Base-by-base conservation (phyloP, 192 early-diverging fungal genomes). In the Allomyces arbusculus region DNA sequence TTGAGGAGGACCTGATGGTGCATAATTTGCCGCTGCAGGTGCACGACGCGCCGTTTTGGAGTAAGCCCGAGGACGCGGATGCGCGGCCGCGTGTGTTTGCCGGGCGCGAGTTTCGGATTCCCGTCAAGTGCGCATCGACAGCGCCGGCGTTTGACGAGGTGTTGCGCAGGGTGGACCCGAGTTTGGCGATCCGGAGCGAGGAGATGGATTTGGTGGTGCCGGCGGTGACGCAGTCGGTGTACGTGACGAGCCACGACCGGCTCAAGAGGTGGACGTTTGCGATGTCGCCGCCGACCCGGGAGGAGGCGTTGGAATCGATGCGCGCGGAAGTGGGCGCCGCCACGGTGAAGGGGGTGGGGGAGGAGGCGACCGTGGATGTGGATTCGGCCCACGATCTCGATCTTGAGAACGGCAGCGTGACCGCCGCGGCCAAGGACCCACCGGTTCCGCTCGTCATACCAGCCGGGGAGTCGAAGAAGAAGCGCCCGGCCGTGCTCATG, bases 41-140 rank as follows among this genome's bases (percentile, higher is more conserved):
- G 0, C 83, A 90, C 63, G 71, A 74, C 14, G 79, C 82, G 24
- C 86, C 89, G 0, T 81, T 74, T 65, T 90, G 76, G 64, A 77
- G 76, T 12, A 3, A 8, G 7, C 4, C 33, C 7, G 74, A 85
- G 25, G 68, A 79, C 4, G 61, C 25, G 0, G 89, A 90, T 73
- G 83, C 79, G 10, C 69, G 68, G 14, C 67, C 75, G 7, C 79
- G 75, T 23, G 73, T 74, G 2, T 87, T 81, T 77, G 77, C 81
- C 4, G 84, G 80, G n/a, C 75, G 77, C 44, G 80, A 82, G 63
- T 86, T 84, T 45, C 72, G 72, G 12, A 33, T 23, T 44, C 40
- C 65, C 33, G 33, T 40, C 33, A 40, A 40, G 7, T 3, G 33
- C 8, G 33, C 33, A 7, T 40, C 33, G 0, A 40, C 33, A 0